These are phyloP conservation scores for Rhynchosporium agropyri DNA, from an alignment of 2,329 filamentous ascomycete genomes.

Conservation along the genomic window DNA sequence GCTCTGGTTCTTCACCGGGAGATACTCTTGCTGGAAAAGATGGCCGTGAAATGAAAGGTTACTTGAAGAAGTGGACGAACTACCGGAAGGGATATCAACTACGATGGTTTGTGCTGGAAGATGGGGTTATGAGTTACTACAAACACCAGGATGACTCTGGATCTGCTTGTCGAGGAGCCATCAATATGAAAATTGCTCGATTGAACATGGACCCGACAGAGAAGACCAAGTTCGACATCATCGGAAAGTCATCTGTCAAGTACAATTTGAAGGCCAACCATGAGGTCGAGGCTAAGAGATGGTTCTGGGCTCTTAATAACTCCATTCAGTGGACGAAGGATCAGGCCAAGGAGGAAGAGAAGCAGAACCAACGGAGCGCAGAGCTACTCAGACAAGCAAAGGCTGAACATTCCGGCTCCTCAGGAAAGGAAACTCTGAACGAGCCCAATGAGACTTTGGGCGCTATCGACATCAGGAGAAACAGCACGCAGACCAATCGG, in stretches of 20 bases:
- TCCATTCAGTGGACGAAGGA: constrained; percentile 99
- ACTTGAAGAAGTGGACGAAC: constrained; percentile 99
- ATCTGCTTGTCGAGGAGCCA: constrained; percentile 93
- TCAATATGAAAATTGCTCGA: constrained; percentile 96
- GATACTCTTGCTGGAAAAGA: constrained; percentile 77
- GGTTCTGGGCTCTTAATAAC: constrained; percentile 99
- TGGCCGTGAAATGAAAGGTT: constrained; percentile 95
- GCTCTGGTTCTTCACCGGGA: constrained; percentile 55
- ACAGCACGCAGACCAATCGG: constrained; percentile 47
- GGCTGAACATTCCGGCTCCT: constrained; percentile 65
- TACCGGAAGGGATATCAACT: constrained; percentile 97
- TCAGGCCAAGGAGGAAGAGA: constrained; percentile 88
- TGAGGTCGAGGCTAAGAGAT: constrained; percentile 95
- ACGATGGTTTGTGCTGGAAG: constrained; percentile 96
- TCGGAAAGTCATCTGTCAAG: constrained; percentile 97
- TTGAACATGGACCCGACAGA: constrained; percentile 96
- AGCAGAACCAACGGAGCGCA: constrained; percentile 71
- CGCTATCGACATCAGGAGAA: constrained; percentile 46
- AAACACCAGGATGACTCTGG: constrained; percentile 98
- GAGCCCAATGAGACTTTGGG: constrained; percentile 36
- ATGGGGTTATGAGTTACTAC: constrained; percentile 97
- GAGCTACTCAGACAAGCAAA: constrained; percentile 79
- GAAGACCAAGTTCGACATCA: constrained; percentile 97
- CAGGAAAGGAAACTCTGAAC: constrained; percentile 32
- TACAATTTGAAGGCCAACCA: constrained; percentile 98